These are phyloP conservation scores for Xylariales sp. DNA, from an alignment of 2,329 filamentous ascomycete species.

Conservation along the genomic window DNA sequence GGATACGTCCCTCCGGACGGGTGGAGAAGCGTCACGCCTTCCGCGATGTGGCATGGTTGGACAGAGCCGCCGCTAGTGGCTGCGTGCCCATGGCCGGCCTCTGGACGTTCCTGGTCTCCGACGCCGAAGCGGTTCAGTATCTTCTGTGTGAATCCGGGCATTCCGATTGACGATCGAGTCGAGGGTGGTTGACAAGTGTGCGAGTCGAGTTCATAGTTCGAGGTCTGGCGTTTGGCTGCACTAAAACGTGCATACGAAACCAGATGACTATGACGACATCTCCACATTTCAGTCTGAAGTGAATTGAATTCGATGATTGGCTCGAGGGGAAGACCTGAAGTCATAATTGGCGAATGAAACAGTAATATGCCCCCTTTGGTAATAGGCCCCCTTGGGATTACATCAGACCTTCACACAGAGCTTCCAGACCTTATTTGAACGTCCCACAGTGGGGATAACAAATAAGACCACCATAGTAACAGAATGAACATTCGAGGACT, in stretches of 20 bases:
- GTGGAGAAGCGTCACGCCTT: conserved; percentile 34
- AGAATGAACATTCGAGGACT: too few species aligned
- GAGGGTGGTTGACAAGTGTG: background rate
- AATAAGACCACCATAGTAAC: too few species aligned
- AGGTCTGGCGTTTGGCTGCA: background rate
- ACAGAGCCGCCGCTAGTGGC: conserved; percentile 1
- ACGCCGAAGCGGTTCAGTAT: conserved; percentile 11
- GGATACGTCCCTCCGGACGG: conserved; percentile 38
- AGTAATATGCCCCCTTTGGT: too few species aligned
- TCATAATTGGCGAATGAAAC: background rate
- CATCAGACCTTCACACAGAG: too few species aligned
- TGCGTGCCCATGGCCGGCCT: background rate
- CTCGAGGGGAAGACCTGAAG: background rate
- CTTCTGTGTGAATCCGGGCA: conserved; percentile 10
- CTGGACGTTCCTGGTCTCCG: conserved; percentile 3
- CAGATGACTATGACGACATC: conserved; percentile 2
- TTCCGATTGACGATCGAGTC: conserved; percentile 1
- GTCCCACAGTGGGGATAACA: too few species aligned
- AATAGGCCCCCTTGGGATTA: too few species aligned
- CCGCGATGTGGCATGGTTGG: conserved; percentile 3
- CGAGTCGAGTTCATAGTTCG: background rate
- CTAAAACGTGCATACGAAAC: background rate
- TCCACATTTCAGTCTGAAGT: background rate
- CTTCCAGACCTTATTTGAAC: too few species aligned
- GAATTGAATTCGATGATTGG: background rate